These are phyloP conservation scores for Rugosomyces carneus DNA, from an alignment of 1,284 basidiomycete species.

Conservation along the genomic window DNA sequence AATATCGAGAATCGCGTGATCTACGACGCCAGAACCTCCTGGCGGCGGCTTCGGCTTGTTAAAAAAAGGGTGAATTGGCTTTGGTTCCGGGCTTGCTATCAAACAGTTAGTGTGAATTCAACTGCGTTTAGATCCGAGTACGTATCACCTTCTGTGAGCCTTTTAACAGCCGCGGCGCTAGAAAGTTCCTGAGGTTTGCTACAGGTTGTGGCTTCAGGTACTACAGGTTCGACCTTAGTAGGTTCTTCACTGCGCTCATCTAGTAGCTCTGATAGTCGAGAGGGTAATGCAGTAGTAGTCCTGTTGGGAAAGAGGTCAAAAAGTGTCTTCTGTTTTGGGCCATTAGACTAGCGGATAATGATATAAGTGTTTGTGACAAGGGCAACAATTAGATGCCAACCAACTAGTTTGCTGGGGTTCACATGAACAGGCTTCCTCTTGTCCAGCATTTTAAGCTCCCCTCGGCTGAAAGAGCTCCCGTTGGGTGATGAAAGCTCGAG, in stretches of 20 bases:
- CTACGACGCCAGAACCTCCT: background rate
- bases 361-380: slow-evolving; percentile 5
- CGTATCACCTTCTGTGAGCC: slow-evolving; percentile 12
- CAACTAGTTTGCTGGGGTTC: slow-evolving; percentile 19
- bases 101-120: background rate
- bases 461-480: background rate
- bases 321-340: slow-evolving; percentile 28
- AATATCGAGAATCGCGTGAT: background rate
- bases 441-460: slow-evolving; percentile 12
- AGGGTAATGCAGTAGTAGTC: background rate
- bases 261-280: background rate
- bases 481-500: no score
- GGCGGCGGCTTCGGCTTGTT: slow-evolving; percentile 4
- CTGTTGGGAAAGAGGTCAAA: slow-evolving; percentile 26
- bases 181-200: background rate
- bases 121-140: background rate
- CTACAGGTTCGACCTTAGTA: background rate
- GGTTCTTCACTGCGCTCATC: background rate
- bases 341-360: slow-evolving; percentile 2
- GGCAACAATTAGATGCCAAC: slow-evolving; percentile 9
- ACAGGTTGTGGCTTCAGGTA: background rate
- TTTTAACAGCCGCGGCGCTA: slow-evolving; percentile 8
- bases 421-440: slow-evolving; percentile 12
- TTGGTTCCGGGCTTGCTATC: slow-evolving; percentile 14
- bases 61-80: slow-evolving; percentile 17